phyloP scores from a whole-genome alignment of 139 green algal species.

The Spirogloea muscicola region DNA sequence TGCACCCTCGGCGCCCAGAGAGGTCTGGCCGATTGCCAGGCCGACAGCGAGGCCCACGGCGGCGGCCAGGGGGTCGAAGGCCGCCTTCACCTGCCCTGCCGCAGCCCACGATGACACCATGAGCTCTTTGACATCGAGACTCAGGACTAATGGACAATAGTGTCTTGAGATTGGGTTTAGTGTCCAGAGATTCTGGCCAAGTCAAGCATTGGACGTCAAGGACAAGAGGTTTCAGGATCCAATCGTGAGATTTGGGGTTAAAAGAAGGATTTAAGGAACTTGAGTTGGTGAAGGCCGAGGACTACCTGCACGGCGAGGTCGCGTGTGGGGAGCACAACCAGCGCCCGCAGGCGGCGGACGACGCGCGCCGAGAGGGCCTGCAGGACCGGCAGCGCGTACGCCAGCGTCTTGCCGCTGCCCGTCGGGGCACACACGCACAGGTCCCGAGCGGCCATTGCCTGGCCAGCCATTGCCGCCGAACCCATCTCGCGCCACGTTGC shows the following conservation, averaged over 20 bases:
- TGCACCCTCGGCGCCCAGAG: slow-evolving; percentile 49
- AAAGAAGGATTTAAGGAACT: no score
- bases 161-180: no score
- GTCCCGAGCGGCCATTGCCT: no score
- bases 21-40: slow-evolving; percentile 54
- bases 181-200: no score
- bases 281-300: no score
- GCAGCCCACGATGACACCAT: no score
- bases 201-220: no score
- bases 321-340: slow-evolving; percentile 81
- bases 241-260: no score
- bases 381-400: slow-evolving; percentile 81
- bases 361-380: slow-evolving; percentile 61
- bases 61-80: slow-evolving; percentile 60
- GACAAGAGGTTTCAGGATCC: no score
- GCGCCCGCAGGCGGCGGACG: slow-evolving; percentile 54
- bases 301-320: slow-evolving; percentile 84
- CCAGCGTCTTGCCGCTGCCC: slow-evolving; percentile 83
- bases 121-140: no score
- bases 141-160: no score
- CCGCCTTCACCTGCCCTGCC: slow-evolving; percentile 49
- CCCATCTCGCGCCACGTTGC: slow-evolving; percentile 32
- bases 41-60: slow-evolving; percentile 50
- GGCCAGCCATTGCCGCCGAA: not conserved
- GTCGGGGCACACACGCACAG: slow-evolving; percentile 87